Conservation (phyloP, 169 alveolate genomes). For the Cryptosporidium ryanae region DNA sequence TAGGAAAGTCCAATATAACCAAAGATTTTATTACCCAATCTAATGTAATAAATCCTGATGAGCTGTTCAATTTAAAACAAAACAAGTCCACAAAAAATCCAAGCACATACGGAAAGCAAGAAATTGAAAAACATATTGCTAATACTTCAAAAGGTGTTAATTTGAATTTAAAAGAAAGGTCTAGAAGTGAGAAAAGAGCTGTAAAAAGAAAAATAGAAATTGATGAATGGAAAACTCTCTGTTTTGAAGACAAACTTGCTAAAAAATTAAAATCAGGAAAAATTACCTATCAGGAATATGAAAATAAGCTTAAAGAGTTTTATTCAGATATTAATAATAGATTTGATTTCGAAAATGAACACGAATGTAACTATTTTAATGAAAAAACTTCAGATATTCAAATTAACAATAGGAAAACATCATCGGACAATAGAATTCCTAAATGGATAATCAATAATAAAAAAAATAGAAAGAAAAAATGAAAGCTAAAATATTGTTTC, state of each 20-base stretch:
- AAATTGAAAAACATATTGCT: constrained; percentile 29
- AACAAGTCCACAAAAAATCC: constrained; percentile 76
- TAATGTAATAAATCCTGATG: constrained; percentile 62
- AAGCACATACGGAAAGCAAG: constrained; percentile 65
- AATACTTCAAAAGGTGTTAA: not conserved
- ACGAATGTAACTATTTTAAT: not conserved
- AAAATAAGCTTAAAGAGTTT: constrained; percentile 21
- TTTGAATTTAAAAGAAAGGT: constrained; percentile 19
- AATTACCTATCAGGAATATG: constrained; percentile 73
- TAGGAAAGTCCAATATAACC: constrained; percentile 83
- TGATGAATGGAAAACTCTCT: constrained; percentile 86
- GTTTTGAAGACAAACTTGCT: constrained; percentile 85
- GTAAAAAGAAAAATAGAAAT: constrained; percentile 75
- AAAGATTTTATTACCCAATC: constrained; percentile 81
- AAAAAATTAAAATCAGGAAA: constrained; percentile 89
- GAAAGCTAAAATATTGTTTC: too few species aligned
- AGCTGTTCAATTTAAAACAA: constrained; percentile 72
- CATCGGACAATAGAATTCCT: constrained; percentile 16
- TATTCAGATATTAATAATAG: not conserved
- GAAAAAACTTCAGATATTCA: not conserved
- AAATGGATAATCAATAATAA: constrained; percentile 42
- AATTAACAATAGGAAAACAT: not conserved
- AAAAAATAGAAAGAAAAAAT: constrained; percentile 47
- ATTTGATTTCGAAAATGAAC: not conserved
- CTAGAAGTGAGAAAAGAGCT: constrained; percentile 82